Conservation (phyloP, 164 flowering plant genomes). For the Vitis rotundifolia region DNA sequence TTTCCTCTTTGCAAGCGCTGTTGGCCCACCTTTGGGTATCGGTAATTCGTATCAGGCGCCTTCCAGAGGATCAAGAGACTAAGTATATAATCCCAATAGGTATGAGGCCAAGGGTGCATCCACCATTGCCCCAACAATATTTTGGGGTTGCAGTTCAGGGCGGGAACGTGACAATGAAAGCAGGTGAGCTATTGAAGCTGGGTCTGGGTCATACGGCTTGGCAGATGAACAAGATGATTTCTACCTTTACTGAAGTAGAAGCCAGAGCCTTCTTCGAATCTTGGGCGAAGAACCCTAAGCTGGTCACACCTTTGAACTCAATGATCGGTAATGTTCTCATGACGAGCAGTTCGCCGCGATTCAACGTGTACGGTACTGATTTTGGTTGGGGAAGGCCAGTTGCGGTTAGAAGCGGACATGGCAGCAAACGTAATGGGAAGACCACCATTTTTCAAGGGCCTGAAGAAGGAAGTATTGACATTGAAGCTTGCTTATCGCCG, state of each 20-base stretch:
- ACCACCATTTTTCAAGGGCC: constrained; percentile 15
- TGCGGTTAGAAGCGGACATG: constrained; percentile 29
- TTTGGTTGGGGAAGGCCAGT: constrained; percentile 46
- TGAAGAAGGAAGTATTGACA: constrained; percentile 28
- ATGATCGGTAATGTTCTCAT: not conserved
- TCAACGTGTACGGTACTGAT: constrained; percentile 39
- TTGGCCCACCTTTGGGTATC: constrained; percentile 17
- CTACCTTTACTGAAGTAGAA: no score
- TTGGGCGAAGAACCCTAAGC: not conserved
- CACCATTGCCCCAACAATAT: no score
- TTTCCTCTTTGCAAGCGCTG: constrained; percentile 21
- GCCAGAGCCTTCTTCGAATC: no score
- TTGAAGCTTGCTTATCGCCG: constrained; percentile 22
- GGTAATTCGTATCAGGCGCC: constrained; percentile 7
- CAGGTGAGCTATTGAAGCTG: no score
- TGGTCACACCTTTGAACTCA: not conserved
- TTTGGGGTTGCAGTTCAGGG: no score
- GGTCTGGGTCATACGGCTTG: no score
- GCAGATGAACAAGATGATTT: no score
- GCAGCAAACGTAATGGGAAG: constrained; percentile 28
- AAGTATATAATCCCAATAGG: no score
- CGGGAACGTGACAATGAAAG: no score
- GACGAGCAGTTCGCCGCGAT: constrained; percentile 35
- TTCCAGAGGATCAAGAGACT: no score
- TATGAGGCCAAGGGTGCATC: no score